Conservation (phyloP, 345 rosid genomes). For the Zanthoxylum bungeanum region DNA sequence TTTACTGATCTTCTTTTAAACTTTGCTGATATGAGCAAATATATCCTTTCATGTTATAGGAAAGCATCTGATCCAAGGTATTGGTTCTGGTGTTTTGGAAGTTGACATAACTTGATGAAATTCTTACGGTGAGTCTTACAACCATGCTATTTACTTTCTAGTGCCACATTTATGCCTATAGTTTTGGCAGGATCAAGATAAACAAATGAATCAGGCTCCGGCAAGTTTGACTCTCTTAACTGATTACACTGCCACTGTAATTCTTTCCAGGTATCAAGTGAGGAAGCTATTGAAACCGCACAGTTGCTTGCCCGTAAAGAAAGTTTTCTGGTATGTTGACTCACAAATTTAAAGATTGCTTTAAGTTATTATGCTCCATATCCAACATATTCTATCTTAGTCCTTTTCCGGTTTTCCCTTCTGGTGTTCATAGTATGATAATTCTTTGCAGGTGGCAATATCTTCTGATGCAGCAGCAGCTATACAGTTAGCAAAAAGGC, state of each 20-base stretch:
- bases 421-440: not conserved
- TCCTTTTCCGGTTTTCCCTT: not conserved
- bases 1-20: not conserved
- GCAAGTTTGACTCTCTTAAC: not conserved
- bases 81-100: constrained; percentile 49
- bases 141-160: no score
- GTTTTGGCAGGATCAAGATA: no score
- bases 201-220: no score
- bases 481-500: constrained; percentile 44
- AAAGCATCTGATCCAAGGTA: constrained; percentile 52
- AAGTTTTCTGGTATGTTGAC: constrained; percentile 47
- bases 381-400: no score
- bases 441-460: constrained; percentile 42
- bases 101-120: constrained; percentile 48
- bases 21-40: not conserved
- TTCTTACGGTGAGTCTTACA: constrained; percentile 35
- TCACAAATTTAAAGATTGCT: not conserved
- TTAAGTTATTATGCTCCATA: not conserved
- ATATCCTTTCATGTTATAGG: constrained; percentile 26
- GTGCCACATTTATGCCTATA: no score
- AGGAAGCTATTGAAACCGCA: constrained; percentile 48
- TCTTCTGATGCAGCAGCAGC: constrained; percentile 68
- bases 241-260: not conserved
- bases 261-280: constrained; percentile 41
- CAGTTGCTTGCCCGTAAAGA: constrained; percentile 49